Evolutionary conservation across 495 filamentous ascomycete species (phyloP), one percentile per base, ranked within the genome.

Genomic region (Staphylotrichum tortipilum): DNA sequence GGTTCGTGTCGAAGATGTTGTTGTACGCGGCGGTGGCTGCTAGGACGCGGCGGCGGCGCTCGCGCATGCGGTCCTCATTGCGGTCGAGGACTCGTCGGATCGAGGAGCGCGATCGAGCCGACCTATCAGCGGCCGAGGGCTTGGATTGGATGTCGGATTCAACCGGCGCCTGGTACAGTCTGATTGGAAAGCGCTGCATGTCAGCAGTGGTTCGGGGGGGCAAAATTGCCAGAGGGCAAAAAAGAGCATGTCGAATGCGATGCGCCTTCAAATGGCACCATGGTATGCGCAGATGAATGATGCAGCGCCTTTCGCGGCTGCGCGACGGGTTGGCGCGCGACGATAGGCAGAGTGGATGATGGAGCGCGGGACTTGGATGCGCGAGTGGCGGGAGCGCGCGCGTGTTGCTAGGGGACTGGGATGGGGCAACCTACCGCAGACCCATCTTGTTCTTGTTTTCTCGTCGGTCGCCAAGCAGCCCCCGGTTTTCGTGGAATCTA

Each of bases 401-500:
- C 48, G 54, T 49, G 59, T n/a, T n/a, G n/a, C n/a, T n/a, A n/a
- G n/a, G n/a, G n/a, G n/a, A n/a, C n/a, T n/a, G 49, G 59, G 48
- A 44, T 58, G 57, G 56, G 53, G 53, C 49, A 58, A 82, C 84
- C 80, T 78, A 88, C 83, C 83, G 86, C 52, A 89, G 80, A 71
- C 87, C 87, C 87, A 92, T 91, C 65, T 61, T 74, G 47, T 31
- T 57, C 48, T 34, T 33, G 12, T 38, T n/a, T n/a, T n/a, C n/a
- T n/a, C n/a, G n/a, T 35, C 4, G n/a, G 39, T 28, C 17, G 47
- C 30, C 23, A 36, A 31, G 18, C 14, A 18, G 12, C 11, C 22
- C 18, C 30, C 14, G n/a, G n/a, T n/a, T 22, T 35, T 22, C 28
- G 8, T 17, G 35, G 15, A 26, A 44, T 38, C 49, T 24, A 44